Evolutionary conservation across 2,329 filamentous ascomycete genomes (phyloP).

Genomic region (Ophiostoma perfectum): DNA sequence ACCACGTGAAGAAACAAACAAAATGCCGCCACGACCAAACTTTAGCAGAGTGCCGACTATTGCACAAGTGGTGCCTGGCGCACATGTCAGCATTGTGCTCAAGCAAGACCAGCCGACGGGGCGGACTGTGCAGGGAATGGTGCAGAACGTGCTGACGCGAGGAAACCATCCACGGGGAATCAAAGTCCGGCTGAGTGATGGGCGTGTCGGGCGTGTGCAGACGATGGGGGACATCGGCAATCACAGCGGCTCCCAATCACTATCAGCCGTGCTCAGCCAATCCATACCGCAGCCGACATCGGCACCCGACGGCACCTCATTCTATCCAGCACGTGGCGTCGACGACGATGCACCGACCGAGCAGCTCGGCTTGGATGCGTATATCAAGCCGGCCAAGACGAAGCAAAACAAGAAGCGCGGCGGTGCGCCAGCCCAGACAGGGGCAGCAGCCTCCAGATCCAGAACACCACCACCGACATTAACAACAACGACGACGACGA

Average conservation of each 20-base stretch:
- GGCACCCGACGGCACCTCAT: too few species aligned
- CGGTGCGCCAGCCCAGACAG: slow-evolving; percentile 27
- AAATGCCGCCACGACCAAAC: slow-evolving; percentile 13
- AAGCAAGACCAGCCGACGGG: slow-evolving; percentile 73
- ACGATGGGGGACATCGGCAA: slow-evolving; percentile 39
- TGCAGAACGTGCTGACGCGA: slow-evolving; percentile 63
- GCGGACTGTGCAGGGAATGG: slow-evolving; percentile 60
- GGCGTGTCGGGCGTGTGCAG: slow-evolving; percentile 69
- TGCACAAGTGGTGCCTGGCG: slow-evolving; percentile 52
- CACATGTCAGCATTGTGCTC: slow-evolving; percentile 64
- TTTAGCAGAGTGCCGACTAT: slow-evolving; percentile 19
- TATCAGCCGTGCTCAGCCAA: slow-evolving; percentile 11
- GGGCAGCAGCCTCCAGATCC: slow-evolving; percentile 1
- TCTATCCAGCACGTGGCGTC: background rate
- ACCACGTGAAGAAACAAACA: background rate
- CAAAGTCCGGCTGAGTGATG: slow-evolving; percentile 68
- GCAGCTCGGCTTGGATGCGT: slow-evolving; percentile 47
- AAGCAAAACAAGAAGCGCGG: slow-evolving; percentile 30
- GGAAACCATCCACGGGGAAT: slow-evolving; percentile 73
- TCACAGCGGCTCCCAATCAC: slow-evolving; percentile 17
- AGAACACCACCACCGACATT: slow-evolving; percentile 23
- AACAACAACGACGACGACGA: background rate
- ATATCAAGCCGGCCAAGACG: slow-evolving; percentile 36
- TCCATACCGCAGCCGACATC: background rate
- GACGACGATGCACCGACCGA: slow-evolving; percentile 36